These are phyloP conservation scores for Leptodontidium sp. DNA, from an alignment of 2,329 filamentous ascomycete genomes.

Conservation along the genomic window DNA sequence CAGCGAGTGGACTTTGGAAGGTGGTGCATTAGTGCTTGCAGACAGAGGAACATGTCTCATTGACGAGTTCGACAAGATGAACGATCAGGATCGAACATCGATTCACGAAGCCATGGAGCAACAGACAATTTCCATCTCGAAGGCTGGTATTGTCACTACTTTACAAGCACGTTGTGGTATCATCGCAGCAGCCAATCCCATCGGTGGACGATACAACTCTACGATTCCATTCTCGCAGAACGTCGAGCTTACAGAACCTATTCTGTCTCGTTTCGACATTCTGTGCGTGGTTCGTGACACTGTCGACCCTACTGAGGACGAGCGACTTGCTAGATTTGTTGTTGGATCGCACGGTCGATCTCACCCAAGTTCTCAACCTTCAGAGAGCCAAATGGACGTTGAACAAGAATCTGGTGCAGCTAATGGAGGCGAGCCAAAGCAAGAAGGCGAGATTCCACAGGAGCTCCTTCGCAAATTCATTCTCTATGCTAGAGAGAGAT, in stretches of 20 bases:
- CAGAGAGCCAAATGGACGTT: constrained; percentile 66
- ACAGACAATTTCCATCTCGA: constrained; percentile 98
- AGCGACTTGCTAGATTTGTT: constrained; percentile 92
- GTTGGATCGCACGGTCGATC: constrained; percentile 93
- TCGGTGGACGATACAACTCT: constrained; percentile 94
- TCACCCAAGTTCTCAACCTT: constrained; percentile 68
- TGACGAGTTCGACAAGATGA: constrained; percentile 99
- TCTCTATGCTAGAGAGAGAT: constrained; percentile 89
- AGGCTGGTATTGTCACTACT: constrained; percentile 97
- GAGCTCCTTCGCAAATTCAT: constrained; percentile 96
- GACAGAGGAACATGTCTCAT: constrained; percentile 96
- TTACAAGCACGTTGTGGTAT: constrained; percentile 95
- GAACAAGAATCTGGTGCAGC: constrained; percentile 60
- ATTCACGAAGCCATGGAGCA: constrained; percentile 99
- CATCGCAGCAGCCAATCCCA: constrained; percentile 95
- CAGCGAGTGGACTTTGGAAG: constrained; percentile 96
- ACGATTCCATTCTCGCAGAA: constrained; percentile 96
- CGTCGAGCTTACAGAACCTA: constrained; percentile 95
- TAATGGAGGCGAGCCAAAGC: constrained; percentile 56
- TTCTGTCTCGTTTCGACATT: constrained; percentile 97
- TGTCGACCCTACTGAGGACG: constrained; percentile 90
- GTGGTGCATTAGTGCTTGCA: constrained; percentile 91
- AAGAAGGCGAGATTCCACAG: constrained; percentile 82
- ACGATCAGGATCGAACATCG: constrained; percentile 95
- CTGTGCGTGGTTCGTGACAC: constrained; percentile 95